Conservation (phyloP, 169 alveolate species). For the Pseudocohnilembus persalinus region DNA sequence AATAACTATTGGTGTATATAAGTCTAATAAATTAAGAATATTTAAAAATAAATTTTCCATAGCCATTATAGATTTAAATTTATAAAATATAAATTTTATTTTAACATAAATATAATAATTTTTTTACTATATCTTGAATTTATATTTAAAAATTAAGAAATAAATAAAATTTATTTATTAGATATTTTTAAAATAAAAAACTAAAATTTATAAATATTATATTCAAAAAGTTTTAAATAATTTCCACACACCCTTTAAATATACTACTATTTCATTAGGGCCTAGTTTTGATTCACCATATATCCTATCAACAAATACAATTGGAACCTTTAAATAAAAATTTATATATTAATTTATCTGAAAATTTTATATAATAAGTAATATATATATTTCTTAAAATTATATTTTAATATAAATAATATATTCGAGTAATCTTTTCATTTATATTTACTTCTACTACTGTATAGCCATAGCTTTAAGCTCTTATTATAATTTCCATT, state of each 20-base stretch:
- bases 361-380: background rate
- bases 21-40: too few relatives aligned
- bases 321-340: conserved; percentile 82
- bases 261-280: conserved; percentile 90
- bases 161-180: too few relatives aligned
- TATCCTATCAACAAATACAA: conserved; percentile 95
- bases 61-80: too few relatives aligned
- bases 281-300: conserved; percentile 96
- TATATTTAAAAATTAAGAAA: too few relatives aligned
- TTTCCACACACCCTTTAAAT: conserved; percentile 88
- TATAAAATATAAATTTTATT: too few relatives aligned
- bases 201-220: background rate
- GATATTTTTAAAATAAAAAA: too few relatives aligned
- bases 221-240: conserved; percentile 82
- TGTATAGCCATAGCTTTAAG: conserved; percentile 82
- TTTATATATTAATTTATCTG: background rate
- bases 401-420: too few relatives aligned
- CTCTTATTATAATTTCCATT: conserved; percentile 96
- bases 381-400: background rate
- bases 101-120: too few relatives aligned
- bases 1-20: too few relatives aligned
- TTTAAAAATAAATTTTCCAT: too few relatives aligned
- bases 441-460: conserved; percentile 89
- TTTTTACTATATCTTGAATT: too few relatives aligned
- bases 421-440: too few relatives aligned